Conservation (phyloP, 2,329 filamentous ascomycete species). For the Penicillium sp. region DNA sequence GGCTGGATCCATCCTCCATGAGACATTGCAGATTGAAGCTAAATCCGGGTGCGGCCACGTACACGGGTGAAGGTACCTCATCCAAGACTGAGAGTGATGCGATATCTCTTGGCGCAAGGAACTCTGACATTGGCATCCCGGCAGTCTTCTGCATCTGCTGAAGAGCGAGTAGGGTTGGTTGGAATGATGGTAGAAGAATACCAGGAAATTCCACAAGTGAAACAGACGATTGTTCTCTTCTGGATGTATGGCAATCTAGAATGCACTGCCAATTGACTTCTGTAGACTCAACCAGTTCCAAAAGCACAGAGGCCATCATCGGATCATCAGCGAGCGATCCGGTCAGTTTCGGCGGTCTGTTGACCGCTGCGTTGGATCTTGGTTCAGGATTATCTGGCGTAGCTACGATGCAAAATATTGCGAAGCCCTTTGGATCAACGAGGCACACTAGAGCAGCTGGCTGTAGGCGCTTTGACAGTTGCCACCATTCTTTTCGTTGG, state of each 20-base stretch:
- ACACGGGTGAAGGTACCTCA: slow-evolving; percentile 49
- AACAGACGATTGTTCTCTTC: slow-evolving; percentile 6
- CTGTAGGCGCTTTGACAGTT: slow-evolving; percentile 30
- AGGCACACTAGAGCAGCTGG: slow-evolving; percentile 32
- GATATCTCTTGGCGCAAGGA: slow-evolving; percentile 32
- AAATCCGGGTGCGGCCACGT: slow-evolving; percentile 51
- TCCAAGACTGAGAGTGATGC: slow-evolving; percentile 15
- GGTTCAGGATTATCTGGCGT: slow-evolving; percentile 10
- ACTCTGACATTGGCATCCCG: slow-evolving; percentile 51
- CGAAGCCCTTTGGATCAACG: slow-evolving; percentile 14
- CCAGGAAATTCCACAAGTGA: slow-evolving; percentile 61
- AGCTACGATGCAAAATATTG: slow-evolving; percentile 28
- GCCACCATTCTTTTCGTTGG: slow-evolving; percentile 29
- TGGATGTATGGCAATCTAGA: slow-evolving; percentile 16
- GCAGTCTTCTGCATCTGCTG: slow-evolving; percentile 51
- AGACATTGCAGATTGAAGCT: slow-evolving; percentile 40
- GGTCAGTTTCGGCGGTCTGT: neutral
- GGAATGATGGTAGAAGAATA: slow-evolving; percentile 57
- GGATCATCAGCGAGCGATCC: slow-evolving; percentile 28
- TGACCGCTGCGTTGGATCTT: neutral
- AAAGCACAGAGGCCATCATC: slow-evolving; percentile 27
- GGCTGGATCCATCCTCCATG: slow-evolving; percentile 12
- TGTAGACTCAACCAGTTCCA: slow-evolving; percentile 29
- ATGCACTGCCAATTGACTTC: slow-evolving; percentile 23
- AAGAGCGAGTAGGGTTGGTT: slow-evolving; percentile 55